These are phyloP conservation scores for Aspergillus ibericus DNA, from an alignment of 2,329 filamentous ascomycete species.

Conservation along the genomic window DNA sequence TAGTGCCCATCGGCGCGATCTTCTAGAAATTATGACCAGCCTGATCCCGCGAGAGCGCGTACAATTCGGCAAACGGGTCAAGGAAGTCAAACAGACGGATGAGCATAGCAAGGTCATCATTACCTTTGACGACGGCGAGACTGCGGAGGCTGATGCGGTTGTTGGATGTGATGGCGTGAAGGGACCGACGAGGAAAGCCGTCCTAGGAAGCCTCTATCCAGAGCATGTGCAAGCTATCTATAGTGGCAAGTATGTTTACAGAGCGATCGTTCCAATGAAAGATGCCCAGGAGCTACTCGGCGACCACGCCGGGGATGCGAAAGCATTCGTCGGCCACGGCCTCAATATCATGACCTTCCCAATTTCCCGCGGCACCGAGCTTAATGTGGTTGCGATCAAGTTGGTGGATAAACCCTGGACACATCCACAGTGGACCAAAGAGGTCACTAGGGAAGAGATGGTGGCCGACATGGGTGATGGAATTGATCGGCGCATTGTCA, in stretches of 20 bases:
- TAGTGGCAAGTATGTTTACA: neutral
- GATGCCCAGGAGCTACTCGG: neutral
- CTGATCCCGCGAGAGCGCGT: conserved; percentile 30
- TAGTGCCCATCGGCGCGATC: conserved; percentile 31
- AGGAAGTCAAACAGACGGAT: conserved; percentile 15
- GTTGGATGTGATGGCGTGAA: conserved; percentile 2
- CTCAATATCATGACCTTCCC: neutral
- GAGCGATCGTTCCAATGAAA: conserved; percentile 1
- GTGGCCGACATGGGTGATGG: neutral
- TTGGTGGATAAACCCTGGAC: neutral
- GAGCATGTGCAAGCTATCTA: neutral
- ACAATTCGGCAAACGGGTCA: conserved; percentile 37
- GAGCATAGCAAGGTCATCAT: neutral
- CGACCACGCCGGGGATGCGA: neutral
- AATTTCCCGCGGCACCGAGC: neutral
- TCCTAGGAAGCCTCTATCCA: neutral
- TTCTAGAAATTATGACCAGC: conserved; percentile 34
- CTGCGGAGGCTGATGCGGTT: neutral
- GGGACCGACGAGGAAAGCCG: neutral
- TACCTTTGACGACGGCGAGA: neutral
- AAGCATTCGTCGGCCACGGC: neutral
- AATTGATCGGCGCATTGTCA: neutral
- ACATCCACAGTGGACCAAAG: neutral
- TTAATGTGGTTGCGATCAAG: neutral
- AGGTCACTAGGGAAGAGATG: neutral